Evolutionary conservation across 805 yeast genomes (phyloP).

Genomic region (Metschnikowia noctiluminum): DNA sequence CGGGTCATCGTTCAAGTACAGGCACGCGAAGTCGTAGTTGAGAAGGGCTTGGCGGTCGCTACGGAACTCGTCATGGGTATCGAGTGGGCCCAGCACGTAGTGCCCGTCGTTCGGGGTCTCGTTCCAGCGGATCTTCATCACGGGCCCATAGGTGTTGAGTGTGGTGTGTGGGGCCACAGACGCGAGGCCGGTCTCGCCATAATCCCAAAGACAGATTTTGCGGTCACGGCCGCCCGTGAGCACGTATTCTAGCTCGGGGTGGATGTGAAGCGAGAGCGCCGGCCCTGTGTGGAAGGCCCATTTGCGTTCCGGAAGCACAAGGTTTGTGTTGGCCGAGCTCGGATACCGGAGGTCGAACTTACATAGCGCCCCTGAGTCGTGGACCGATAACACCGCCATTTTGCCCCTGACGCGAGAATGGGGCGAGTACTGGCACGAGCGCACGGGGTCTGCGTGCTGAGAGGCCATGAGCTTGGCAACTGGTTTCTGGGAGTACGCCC

Average conservation of each 20-base stretch:
- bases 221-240: conserved; percentile 93
- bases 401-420: conserved; percentile 44
- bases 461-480: conserved; percentile 43
- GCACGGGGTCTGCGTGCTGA: conserved; percentile 69
- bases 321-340: conserved; percentile 22
- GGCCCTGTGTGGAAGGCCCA: conserved; percentile 91
- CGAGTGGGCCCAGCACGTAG: conserved; percentile 13
- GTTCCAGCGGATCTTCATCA: conserved; percentile 71
- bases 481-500: conserved; percentile 46
- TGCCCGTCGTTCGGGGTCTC: conserved; percentile 31
- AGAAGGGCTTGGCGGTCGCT: conserved; percentile 28
- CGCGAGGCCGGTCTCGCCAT: conserved; percentile 25
- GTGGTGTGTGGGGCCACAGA: conserved; percentile 59
- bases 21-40: conserved; percentile 68
- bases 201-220: conserved; percentile 72
- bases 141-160: conserved; percentile 72
- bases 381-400: conserved; percentile 63
- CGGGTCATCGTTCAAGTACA: conserved; percentile 70
- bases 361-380: conserved; percentile 85
- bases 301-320: conserved; percentile 56
- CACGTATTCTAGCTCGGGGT: conserved; percentile 75
- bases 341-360: conserved; percentile 73
- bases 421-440: conserved; percentile 52
- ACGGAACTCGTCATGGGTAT: conserved; percentile 11
- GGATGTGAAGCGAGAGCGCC: conserved; percentile 85